Base-by-base conservation (phyloP, 176 grass and related monocot species). In the Melocanna baccifera region DNA sequence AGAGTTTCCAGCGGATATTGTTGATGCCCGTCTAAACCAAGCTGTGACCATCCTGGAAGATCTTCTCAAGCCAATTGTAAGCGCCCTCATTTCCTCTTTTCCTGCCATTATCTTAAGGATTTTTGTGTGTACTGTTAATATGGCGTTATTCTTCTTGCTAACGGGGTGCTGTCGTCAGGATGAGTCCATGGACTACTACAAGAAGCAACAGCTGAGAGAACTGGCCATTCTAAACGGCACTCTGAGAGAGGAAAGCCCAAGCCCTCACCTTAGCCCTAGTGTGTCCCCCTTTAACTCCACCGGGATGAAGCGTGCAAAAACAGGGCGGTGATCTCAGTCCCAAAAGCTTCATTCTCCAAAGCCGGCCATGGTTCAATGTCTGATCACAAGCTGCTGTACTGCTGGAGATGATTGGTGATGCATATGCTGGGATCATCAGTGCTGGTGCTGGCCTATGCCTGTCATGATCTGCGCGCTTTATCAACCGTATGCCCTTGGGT, bases 161-260 rank as follows among this genome's bases (percentile, higher is more conserved):
- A 80, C 67, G 57, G 62, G 62, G 41, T 74, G 20, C 36, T 47
- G 19, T 79, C 22, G 74, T 78, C 77, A 99, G 96, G 96, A 96
- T 12, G 96, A 99, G 80, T 92, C 93, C n/a, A 94, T 96, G 90
- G 96, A 99, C 80, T 99, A 92, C 86, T 96, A 96, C 77, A 99
- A 96, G 85, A 96, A 99, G 71, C 93, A 99, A 75, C 96, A 99
- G 34, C 69, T 99, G 69, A 94, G 91, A 80, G 96, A 99, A 73
- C 83, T 99, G 43, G 96, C 96, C 9, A 99, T 96, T 86, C 77
- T 94, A 64, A 99, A 99, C 23, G 96, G 96, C 70, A 96, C 93
- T 4, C 75, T 99, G 69, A 94, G 96, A 72, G 96, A 99, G 81
- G 91, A 99, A 71, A 99, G 91, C 81, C 93, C 93, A 30, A 92